Evolutionary conservation across 345 rosid genomes (phyloP).

Genomic region (Brassica nigra): DNA sequence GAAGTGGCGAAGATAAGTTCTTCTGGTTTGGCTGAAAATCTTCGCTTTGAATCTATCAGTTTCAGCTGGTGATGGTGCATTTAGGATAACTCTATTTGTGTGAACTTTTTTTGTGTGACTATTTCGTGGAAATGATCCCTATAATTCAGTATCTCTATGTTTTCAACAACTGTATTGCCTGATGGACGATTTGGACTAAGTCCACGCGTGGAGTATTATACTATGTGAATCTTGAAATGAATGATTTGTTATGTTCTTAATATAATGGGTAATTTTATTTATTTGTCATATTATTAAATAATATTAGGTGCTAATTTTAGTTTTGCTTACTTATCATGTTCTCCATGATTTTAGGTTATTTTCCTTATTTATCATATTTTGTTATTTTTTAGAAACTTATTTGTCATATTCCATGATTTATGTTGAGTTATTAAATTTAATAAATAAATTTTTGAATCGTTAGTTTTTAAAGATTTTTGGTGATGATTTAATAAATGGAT

Average conservation of each 20-base stretch:
- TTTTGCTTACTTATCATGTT: too few relatives aligned
- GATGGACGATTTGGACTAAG: neutral
- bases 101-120: neutral
- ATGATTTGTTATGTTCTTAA: neutral
- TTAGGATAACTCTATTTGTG: neutral
- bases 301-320: too few relatives aligned
- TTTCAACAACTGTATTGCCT: neutral
- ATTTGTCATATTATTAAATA: too few relatives aligned
- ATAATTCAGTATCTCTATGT: neutral
- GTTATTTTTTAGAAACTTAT: too few relatives aligned
- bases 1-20: slow-evolving; percentile 68
- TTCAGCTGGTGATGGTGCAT: slow-evolving; percentile 68
- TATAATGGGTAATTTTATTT: too few relatives aligned
- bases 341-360: too few relatives aligned
- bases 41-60: slow-evolving; percentile 79
- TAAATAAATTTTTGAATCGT: too few relatives aligned
- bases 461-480: too few relatives aligned
- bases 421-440: too few relatives aligned
- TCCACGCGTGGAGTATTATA: slow-evolving; percentile 1
- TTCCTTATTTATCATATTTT: too few relatives aligned
- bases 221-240: neutral
- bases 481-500: too few relatives aligned
- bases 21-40: slow-evolving; percentile 55
- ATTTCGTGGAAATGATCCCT: neutral
- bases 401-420: too few relatives aligned